A percentile compares a stretch with the other conserved stretches of the same genome.
phyloP scores from a whole-genome alignment of 306 rosid genomes.

The Begonia loranthoides region DNA sequence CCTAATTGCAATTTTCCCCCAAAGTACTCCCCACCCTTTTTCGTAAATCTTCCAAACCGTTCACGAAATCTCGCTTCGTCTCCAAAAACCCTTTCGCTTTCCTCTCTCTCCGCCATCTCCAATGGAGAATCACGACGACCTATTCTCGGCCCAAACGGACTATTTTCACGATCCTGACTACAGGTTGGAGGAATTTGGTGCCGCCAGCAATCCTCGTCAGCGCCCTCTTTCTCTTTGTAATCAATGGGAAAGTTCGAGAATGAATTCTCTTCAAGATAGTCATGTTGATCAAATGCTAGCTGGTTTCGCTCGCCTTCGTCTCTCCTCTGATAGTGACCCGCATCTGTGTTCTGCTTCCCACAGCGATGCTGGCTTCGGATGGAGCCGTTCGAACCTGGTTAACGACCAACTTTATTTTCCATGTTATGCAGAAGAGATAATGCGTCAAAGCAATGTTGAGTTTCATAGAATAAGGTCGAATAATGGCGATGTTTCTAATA shows the following conservation, averaged over 20 bases:
- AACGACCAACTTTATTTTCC: background rate
- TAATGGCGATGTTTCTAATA: background rate
- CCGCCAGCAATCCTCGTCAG: background rate
- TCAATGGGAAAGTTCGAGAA: background rate
- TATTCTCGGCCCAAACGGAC: constrained; percentile 6
- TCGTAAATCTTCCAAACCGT: background rate
- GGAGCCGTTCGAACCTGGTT: background rate
- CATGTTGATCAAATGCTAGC: constrained; percentile 23
- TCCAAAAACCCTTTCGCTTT: background rate
- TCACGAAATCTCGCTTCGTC: background rate
- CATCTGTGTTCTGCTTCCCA: background rate
- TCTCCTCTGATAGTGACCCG: constrained; percentile 7
- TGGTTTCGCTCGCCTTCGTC: constrained; percentile 18
- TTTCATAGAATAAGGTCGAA: background rate
- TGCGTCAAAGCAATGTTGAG: background rate
- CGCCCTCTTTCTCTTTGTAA: background rate
- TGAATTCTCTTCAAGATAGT: background rate
- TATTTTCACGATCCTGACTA: constrained; percentile 1
- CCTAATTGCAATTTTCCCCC: constrained; percentile 4
- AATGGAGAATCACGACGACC: background rate
- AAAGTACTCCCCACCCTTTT: background rate
- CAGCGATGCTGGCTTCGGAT: background rate
- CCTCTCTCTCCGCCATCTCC: background rate
- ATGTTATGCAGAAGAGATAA: background rate
- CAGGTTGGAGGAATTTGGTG: too few relatives aligned